Evolutionary conservation across 768 basidiomycete genomes (phyloP).

Genomic region (Cubamyces lactineus): DNA sequence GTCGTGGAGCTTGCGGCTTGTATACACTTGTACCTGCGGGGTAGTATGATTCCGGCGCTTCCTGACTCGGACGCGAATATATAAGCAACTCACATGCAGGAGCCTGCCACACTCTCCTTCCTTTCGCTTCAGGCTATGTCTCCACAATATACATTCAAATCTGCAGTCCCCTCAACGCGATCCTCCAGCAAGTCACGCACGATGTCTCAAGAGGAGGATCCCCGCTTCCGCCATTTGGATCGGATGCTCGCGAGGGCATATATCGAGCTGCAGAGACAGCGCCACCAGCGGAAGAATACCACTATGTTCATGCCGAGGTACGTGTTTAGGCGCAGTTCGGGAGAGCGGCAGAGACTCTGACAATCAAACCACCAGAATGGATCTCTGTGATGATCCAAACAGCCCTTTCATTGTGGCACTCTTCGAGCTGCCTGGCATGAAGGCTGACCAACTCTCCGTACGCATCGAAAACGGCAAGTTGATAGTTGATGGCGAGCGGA

Average conservation of each 20-base stretch:
- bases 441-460: slow-evolving; percentile 39
- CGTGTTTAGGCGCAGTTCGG: neutral
- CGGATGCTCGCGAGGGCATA: slow-evolving; percentile 23
- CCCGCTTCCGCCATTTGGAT: slow-evolving; percentile 20
- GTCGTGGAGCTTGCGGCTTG: slow-evolving; percentile 11
- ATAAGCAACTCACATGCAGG: neutral
- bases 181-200: slow-evolving; percentile 11
- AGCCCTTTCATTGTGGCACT: slow-evolving; percentile 38
- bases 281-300: slow-evolving; percentile 6
- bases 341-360: neutral
- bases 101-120: neutral
- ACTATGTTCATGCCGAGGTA: slow-evolving; percentile 20
- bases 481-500: slow-evolving; percentile 41
- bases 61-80: neutral
- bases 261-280: slow-evolving; percentile 13
- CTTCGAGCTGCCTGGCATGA: slow-evolving; percentile 46
- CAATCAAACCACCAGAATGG: slow-evolving; percentile 35
- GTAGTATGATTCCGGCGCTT: neutral
- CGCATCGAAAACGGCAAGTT: slow-evolving; percentile 38
- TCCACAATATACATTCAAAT: slow-evolving; percentile 7
- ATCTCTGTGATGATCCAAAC: slow-evolving; percentile 42
- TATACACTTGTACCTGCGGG: neutral
- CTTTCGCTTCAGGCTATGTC: slow-evolving; percentile 9
- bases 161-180: neutral
- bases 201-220: slow-evolving; percentile 17